Percentiles rank a stretch among this genome's conserved stretches.
phyloP scores from a whole-genome alignment of 1,139 yeast genomes.

The Taphrina sp. region DNA sequence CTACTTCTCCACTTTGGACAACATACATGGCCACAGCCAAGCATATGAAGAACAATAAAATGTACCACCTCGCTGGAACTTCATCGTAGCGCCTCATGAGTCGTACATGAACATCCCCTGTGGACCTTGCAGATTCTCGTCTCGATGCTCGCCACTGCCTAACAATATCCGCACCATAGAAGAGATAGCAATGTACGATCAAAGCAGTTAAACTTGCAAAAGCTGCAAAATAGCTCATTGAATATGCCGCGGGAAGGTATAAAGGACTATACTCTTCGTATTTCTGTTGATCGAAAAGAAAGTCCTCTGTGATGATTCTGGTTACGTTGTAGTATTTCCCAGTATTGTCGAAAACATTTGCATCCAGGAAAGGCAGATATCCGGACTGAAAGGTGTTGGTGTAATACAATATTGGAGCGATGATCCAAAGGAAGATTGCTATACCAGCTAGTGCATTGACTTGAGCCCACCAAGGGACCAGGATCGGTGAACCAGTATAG shows the following conservation, averaged over 20 bases:
- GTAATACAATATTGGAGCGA: constrained; percentile 53
- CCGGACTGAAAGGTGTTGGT: constrained; percentile 52
- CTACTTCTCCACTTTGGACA: constrained; percentile 45
- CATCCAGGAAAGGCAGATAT: constrained; percentile 37
- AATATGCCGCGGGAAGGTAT: constrained; percentile 61
- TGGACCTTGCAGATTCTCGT: constrained; percentile 2
- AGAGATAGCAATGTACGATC: constrained; percentile 54
- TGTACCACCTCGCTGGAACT: constrained; percentile 69
- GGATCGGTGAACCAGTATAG: constrained; percentile 58
- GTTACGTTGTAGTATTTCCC: constrained; percentile 49
- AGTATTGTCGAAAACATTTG: constrained; percentile 54
- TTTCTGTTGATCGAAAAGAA: constrained; percentile 51
- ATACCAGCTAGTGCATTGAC: constrained; percentile 53
- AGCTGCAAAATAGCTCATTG: constrained; percentile 58
- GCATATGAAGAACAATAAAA: constrained; percentile 51
- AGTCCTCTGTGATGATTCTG: constrained; percentile 52
- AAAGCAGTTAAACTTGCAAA: constrained; percentile 62
- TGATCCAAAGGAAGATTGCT: constrained; percentile 40
- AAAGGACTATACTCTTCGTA: constrained; percentile 60
- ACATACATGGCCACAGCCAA: constrained; percentile 54
- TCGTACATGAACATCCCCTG: constrained; percentile 62
- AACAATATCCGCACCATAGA: constrained; percentile 57
- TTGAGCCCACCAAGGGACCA: constrained; percentile 61
- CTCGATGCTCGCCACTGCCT: constrained; percentile 42
- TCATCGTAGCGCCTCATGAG: constrained; percentile 60